Base-by-base conservation (phyloP, 2,329 filamentous ascomycete species). In the Aspergillus novofumigatus region DNA sequence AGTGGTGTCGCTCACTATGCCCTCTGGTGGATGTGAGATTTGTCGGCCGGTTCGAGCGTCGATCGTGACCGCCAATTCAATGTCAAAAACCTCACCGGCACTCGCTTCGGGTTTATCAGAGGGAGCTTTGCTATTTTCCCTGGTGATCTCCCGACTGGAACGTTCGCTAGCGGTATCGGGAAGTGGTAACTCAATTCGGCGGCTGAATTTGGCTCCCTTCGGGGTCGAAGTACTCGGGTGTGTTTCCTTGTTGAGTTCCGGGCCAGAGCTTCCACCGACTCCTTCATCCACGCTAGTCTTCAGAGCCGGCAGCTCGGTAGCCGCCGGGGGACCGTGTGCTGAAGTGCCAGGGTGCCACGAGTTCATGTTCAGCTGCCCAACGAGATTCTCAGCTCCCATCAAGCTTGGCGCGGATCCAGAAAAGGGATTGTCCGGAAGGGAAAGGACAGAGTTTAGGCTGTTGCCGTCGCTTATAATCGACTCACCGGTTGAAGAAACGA, bases 311-410 rank as follows among this genome's bases (percentile, higher is more conserved):
- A 68, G 70, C 53, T 66, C 67, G 60, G 62, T 67, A 57, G 67
- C 67, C 53, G 67, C 67, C 53, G 66, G 69, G 44, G 65, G 66
- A 51, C 67, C 67, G 32, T 66, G 59, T 55, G 66, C 65, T 52
- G 70, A 69, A 28, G 63, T 63, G 52, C 61, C 68, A 59, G 70
- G 70, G 61, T 72, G 68, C 57, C 72, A 73, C 55, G 78, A 78
- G 53, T 74, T 74, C 77, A 80, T 79, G 56, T 79, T 75, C 58
- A 81, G 69, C 61, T 77, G 72, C 59, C 75, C 73, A 63, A 80
- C 75, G 54, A 79, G 73, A 26, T 75, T 75, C 68, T 80, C 78
- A 57, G 77, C 73, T 52, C 78, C 78, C 67, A 78, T 70, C 55
- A 81, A 69, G 65, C 78, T 81, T 57, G 76, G 70, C 53, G 78